phyloP scores from a whole-genome alignment of 257 asterid genomes.

The Solanum clarkiae region DNA sequence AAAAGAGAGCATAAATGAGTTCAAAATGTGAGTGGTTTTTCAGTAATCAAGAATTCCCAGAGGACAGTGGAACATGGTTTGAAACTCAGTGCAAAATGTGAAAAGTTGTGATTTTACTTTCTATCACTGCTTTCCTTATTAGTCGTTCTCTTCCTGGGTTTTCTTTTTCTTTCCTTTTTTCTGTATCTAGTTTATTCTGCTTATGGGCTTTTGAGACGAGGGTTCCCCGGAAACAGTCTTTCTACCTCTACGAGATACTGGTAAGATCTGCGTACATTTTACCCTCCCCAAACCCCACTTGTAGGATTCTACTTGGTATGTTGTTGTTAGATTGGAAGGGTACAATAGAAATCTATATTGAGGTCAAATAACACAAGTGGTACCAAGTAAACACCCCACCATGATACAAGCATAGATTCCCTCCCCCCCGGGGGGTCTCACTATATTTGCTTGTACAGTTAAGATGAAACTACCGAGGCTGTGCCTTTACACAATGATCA shows the following conservation, averaged over 20 bases:
- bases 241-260: too few species aligned
- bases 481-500: background rate
- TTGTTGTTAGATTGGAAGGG: background rate
- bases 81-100: background rate
- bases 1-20: background rate
- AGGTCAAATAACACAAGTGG: background rate
- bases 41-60: background rate
- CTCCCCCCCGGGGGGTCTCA: too few species aligned
- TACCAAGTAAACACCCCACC: background rate
- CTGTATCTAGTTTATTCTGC: too few species aligned
- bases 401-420: background rate
- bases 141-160: too few species aligned
- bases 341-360: background rate
- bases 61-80: background rate
- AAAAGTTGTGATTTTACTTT: background rate
- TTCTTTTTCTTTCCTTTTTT: too few species aligned
- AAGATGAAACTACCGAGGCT: background rate
- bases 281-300: too few species aligned
- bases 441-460: background rate
- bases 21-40: background rate
- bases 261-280: too few species aligned
- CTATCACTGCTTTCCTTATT: too few species aligned
- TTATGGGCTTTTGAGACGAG: too few species aligned
- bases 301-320: too few species aligned
- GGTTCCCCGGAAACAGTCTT: too few species aligned